Base-by-base conservation (phyloP, 2,329 filamentous ascomycete species). In the Pyrenochaeta sp. region DNA sequence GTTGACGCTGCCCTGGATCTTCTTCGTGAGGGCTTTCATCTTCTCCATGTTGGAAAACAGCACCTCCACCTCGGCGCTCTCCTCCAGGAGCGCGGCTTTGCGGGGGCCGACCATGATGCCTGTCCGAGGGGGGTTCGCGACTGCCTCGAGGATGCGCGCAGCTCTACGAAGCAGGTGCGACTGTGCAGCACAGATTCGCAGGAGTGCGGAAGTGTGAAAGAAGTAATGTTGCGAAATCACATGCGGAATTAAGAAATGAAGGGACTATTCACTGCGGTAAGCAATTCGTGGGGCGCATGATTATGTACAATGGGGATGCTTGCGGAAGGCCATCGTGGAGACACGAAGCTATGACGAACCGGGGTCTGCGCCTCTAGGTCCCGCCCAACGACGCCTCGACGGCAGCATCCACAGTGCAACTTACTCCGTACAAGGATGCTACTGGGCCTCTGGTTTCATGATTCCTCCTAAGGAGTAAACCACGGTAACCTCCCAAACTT, bases 21-120 rank as follows among this genome's bases (percentile, higher is more conserved):
- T 96, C 77, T 94, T 96, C 21, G 91, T 96, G 68, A 97, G 81
- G 65, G 90, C 85, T 48, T 91, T 88, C 59, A 95, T 95, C 81
- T 96, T 97, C 61, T 95, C 90, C 51, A 97, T 84, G 56, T 85
- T 85, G 42, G 84, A 83, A 55, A 81, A 82, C 17, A 87, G 72
- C 40, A 86, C 83, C 68, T 86, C 83, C 28, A 86, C 84, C 70
- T 87, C 84, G 6, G 84, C 84, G 65, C 81, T 83, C 74, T 87
- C 84, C 72, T 87, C 84, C 23, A 82, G 82, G 67, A 81, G 81
- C 24, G 80, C 80, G 9, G 54, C 77, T 68, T 81, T 82, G 52
- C 80, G 77, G 46, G 76, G 74, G 38, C 72, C 79, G 42, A 81
- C 78, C 82, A 85, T 72, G 53, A 55, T 60, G 61, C 51, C 55